Conservation (phyloP, 179 eudicot species). For the Heliamphora pulchella region DNA sequence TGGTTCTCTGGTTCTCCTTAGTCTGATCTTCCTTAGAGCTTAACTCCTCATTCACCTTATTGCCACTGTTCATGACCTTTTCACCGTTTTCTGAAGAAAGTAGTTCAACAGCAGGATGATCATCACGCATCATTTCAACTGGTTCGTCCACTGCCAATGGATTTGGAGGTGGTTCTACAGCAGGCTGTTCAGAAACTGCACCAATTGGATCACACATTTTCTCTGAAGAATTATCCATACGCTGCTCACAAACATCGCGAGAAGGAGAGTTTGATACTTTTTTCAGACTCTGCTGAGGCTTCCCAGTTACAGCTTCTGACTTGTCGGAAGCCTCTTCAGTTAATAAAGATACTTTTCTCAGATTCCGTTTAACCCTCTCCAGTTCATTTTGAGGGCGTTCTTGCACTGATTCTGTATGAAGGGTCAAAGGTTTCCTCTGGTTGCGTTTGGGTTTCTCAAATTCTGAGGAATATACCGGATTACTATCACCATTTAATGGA, state of each 20-base stretch:
- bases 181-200: conserved; percentile 18
- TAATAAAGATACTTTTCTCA: conserved; percentile 54
- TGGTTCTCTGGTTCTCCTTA: conserved; percentile 36
- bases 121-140: conserved; percentile 19
- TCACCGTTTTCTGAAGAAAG: conserved; percentile 26
- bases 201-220: conserved; percentile 20
- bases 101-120: conserved; percentile 24
- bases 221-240: conserved; percentile 19
- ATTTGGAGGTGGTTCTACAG: conserved; percentile 29
- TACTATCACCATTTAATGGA: conserved; percentile 33
- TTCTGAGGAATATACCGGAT: conserved; percentile 37
- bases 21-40: conserved; percentile 35
- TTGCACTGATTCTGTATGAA: conserved; percentile 46
- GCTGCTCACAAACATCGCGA: conserved; percentile 27
- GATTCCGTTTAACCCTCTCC: conserved; percentile 51
- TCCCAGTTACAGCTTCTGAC: conserved; percentile 43
- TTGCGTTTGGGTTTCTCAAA: conserved; percentile 55
- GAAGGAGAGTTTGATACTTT: conserved; percentile 25
- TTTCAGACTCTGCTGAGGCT: conserved; percentile 29
- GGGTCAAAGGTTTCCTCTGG: conserved; percentile 46
- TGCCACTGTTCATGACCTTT: conserved; percentile 15
- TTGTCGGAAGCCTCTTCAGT: conserved; percentile 38
- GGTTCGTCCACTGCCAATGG: conserved; percentile 25
- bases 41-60: conserved; percentile 23
- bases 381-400: conserved; percentile 14